These are phyloP conservation scores for Novymonas esmeraldas DNA, from an alignment of 208 protist genomes.

Conservation along the genomic window DNA sequence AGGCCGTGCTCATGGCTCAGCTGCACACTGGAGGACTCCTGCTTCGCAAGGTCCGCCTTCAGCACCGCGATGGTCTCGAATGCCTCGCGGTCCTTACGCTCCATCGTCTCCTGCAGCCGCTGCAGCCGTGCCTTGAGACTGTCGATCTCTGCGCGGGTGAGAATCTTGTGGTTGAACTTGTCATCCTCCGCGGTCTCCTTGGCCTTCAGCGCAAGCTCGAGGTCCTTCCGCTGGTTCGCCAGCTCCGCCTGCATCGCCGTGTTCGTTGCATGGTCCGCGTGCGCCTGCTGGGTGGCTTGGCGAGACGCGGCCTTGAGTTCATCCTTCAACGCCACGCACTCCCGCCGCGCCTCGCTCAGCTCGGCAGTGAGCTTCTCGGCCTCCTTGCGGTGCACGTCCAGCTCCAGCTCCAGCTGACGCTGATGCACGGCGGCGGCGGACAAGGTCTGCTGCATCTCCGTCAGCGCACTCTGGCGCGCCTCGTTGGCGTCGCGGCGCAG, in stretches of 20 bases:
- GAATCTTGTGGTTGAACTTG: slow-evolving; percentile 66
- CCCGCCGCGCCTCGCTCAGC: slow-evolving; percentile 33
- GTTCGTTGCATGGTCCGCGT: slow-evolving; percentile 81
- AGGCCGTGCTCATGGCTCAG: slow-evolving; percentile 31
- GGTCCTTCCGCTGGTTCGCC: slow-evolving; percentile 71
- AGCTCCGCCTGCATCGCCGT: slow-evolving; percentile 72
- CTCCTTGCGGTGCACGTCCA: slow-evolving; percentile 73
- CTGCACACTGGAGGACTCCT: slow-evolving; percentile 40
- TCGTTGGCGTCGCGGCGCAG: slow-evolving; percentile 58
- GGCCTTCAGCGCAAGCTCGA: slow-evolving; percentile 51
- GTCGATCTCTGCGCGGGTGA: slow-evolving; percentile 76
- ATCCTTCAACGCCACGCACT: slow-evolving; percentile 31
- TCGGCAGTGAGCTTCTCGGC: slow-evolving; percentile 61
- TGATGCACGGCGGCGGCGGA: slow-evolving; percentile 64
- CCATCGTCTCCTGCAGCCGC: slow-evolving; percentile 73
- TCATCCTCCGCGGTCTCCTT: slow-evolving; percentile 53
- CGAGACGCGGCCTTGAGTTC: slow-evolving; percentile 45
- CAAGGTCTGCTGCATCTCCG: slow-evolving; percentile 49
- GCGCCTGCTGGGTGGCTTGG: slow-evolving; percentile 61
- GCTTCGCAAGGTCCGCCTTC: slow-evolving; percentile 52
- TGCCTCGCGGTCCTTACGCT: slow-evolving; percentile 74
- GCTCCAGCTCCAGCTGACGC: slow-evolving; percentile 74
- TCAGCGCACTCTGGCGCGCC: slow-evolving; percentile 33
- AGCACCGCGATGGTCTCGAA: slow-evolving; percentile 79
- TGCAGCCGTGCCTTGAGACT: slow-evolving; percentile 75